Evolutionary conservation across 208 protist genomes (phyloP), one percentile per base, ranked within the genome.

Genomic region (Vickermania spadyakhi): DNA sequence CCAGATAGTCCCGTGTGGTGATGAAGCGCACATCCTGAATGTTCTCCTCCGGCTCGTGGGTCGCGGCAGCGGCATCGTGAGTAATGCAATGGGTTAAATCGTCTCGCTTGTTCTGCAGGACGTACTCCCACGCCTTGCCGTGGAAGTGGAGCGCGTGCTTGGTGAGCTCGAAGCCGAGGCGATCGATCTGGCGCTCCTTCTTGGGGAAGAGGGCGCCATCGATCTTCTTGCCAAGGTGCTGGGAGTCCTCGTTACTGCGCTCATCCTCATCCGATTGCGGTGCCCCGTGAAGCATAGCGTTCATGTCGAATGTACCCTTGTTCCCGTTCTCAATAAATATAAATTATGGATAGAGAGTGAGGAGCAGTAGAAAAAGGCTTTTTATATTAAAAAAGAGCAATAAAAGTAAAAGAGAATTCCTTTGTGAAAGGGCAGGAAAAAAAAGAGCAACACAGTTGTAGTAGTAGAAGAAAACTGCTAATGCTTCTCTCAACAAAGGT

Each of bases 61-160:
- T 77, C 4, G 73, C 75, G 0, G 70, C 73, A 2, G 60, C 56
- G 14, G 83, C 81, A 54, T 83, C 79, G 11, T 57, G 51, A 45
- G 77, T 72, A 57, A 91, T 79, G 29, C 60, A 58, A 2, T 57
- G 57, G n/a, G 77, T 85, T 18, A 91, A 60, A 51, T 77, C 75
- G 13, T 81, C 72, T 25, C 72, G 74, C 28, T 72, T 74, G 54
- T 73, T 70, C 22, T 75, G 82, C 11, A 89, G 68, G 0, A 71
- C 69, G 62, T 86, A 70, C 50, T 89, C 78, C 82, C 82, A 89
- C 64, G 85, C 82, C 11, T 23, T 29, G 31, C 82, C 82, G 52
- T 75, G 82, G 49, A 89, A 89, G 30, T 73, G 77, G 36, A 91
- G 62, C 11, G 65, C 54, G 70, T 91, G 84, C 56, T 73, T 81